Evolutionary conservation across 768 basidiomycete species (phyloP).

Genomic region (Termitomyces sp.): DNA sequence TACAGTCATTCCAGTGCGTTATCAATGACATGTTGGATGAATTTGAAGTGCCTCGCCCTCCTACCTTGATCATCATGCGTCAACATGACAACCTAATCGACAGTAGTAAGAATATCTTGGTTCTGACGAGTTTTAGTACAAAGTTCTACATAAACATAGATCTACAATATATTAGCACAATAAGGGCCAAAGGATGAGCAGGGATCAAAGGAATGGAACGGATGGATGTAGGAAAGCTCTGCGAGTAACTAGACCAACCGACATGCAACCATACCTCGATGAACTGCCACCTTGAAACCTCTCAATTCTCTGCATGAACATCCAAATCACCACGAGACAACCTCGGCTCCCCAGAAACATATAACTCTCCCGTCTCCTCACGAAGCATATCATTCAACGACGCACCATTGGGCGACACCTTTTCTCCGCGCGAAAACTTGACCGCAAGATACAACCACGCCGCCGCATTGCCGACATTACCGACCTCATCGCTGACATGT

Average conservation of each 20-base stretch:
- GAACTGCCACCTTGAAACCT: neutral
- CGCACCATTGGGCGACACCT: constrained; percentile 73
- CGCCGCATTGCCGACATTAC: constrained; percentile 75
- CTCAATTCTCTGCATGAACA: constrained; percentile 39
- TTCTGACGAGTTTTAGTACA: neutral
- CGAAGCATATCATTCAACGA: constrained; percentile 83
- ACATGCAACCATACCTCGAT: neutral
- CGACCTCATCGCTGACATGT: constrained; percentile 80
- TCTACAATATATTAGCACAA: constrained; percentile 8
- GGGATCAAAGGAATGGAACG: neutral
- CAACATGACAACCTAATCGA: no score
- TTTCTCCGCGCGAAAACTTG: constrained; percentile 72
- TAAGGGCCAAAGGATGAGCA: neutral
- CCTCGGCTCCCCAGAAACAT: constrained; percentile 61
- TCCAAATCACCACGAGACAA: constrained; percentile 59
- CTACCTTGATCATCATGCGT: no score
- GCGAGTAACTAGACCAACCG: neutral
- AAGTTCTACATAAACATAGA: constrained; percentile 1
- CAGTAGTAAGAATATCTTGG: no score
- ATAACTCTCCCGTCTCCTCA: constrained; percentile 68
- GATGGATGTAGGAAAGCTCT: constrained; percentile 1
- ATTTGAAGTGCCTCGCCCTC: no score
- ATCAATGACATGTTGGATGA: no score
- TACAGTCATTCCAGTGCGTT: no score
- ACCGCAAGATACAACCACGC: constrained; percentile 65